These are phyloP conservation scores for Fusarium sacchari DNA, from an alignment of 2,329 filamentous ascomycete species.

Conservation along the genomic window DNA sequence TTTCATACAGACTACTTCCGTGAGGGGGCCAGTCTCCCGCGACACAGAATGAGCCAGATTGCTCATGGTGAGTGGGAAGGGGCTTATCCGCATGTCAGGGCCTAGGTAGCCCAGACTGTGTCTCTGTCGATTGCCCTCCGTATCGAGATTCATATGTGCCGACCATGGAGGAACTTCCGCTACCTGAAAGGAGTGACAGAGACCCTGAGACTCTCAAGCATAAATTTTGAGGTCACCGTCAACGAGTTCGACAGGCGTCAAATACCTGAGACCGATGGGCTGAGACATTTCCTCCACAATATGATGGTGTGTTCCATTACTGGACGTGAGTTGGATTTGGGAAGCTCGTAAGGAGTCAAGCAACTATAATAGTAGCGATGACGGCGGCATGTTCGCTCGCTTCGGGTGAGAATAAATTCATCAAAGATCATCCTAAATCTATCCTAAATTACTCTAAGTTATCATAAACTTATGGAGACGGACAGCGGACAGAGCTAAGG, in stretches of 20 bases:
- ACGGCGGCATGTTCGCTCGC: not conserved
- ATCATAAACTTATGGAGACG: not conserved
- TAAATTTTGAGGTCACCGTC: not conserved
- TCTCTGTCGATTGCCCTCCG: not conserved
- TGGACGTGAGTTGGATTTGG: not conserved
- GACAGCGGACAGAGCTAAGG: not conserved
- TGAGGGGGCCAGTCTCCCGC: not conserved
- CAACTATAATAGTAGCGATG: not conserved
- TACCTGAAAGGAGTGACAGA: not conserved
- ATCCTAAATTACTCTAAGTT: not conserved
- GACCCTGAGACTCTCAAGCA: not conserved
- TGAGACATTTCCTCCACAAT: not conserved
- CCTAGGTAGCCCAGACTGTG: not conserved
- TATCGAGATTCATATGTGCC: not conserved
- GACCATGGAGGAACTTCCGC: not conserved
- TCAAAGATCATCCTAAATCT: not conserved
- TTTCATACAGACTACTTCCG: not conserved
- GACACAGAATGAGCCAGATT: too few species aligned
- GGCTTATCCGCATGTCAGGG: not conserved
- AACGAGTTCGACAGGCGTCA: not conserved
- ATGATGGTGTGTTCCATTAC: not conserved
- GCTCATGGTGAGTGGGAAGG: not conserved
- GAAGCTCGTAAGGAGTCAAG: not conserved
- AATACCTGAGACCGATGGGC: rapidly evolving
- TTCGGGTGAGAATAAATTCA: not conserved